Evolutionary conservation across 139 green algal species (phyloP).

Genomic region (Edaphochlamys debaryana): DNA sequence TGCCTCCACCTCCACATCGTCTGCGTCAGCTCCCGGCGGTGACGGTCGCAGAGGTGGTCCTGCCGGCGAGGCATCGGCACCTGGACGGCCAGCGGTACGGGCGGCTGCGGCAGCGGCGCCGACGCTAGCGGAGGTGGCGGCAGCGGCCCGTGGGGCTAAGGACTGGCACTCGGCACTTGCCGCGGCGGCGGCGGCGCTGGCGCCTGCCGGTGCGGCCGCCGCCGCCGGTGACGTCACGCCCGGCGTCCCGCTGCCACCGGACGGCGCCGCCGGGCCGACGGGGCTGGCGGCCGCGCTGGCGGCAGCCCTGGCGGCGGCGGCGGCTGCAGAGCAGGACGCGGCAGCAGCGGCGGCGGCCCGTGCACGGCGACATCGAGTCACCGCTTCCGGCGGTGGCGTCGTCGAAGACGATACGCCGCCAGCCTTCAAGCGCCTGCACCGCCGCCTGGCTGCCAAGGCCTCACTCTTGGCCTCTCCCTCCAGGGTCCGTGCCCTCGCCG

Average conservation of each 20-base stretch:
- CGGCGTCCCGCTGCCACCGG: background rate
- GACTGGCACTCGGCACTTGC: no score
- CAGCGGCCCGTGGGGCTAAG: no score
- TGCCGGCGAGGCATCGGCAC: no score
- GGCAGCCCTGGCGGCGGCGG: background rate
- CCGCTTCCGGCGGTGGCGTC: background rate
- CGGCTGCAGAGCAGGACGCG: background rate
- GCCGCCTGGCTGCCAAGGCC: background rate
- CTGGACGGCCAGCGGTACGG: background rate
- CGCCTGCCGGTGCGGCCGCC: background rate
- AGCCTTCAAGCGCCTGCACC: slow-evolving; percentile 17
- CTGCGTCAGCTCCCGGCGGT: no score
- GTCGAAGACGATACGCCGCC: background rate
- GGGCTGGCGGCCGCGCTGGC: background rate
- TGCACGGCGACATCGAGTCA: no score
- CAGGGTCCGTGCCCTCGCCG: no score
- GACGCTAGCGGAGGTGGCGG: background rate
- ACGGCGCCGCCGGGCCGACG: background rate
- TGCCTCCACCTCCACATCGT: no score
- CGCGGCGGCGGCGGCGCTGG: background rate
- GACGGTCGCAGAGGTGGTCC: no score
- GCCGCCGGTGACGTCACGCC: background rate
- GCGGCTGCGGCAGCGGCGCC: no score
- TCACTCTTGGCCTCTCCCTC: background rate
- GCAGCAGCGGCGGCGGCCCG: background rate